Evolutionary conservation across 192 early-diverging fungal species (phyloP).

Genomic region (Coemansia sp.): DNA sequence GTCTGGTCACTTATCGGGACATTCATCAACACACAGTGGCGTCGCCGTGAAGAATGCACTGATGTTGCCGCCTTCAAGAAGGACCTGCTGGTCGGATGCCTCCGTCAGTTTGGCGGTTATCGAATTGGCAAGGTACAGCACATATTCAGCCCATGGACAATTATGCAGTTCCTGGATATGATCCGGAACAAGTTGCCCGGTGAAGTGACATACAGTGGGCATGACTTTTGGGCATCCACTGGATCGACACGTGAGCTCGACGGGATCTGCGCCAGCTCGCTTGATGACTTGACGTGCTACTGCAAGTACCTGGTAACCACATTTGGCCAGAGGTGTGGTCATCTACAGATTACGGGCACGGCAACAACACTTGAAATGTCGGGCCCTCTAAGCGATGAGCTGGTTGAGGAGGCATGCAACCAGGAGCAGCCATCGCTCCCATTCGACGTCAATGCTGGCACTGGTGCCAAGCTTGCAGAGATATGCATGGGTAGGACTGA

Average conservation of each 20-base stretch:
- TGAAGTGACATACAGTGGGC: neutral
- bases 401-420: no score
- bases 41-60: neutral
- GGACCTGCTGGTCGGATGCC: neutral
- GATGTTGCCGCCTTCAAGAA: neutral
- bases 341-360: no score
- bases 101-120: conserved; percentile 1
- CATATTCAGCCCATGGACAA: neutral
- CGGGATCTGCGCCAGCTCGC: no score
- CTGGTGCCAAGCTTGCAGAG: no score
- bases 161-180: neutral
- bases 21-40: neutral
- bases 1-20: neutral
- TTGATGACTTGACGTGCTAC: no score
- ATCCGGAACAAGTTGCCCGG: neutral
- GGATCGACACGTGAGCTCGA: no score
- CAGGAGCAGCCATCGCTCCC: no score
- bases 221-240: neutral
- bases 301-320: no score
- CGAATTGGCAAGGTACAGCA: neutral
- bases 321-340: no score
- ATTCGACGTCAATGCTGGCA: no score
- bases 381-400: no score
- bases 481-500: neutral
- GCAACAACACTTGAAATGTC: no score